phyloP scores from a whole-genome alignment of 345 rosid species.

The Rubroshorea leprosula region DNA sequence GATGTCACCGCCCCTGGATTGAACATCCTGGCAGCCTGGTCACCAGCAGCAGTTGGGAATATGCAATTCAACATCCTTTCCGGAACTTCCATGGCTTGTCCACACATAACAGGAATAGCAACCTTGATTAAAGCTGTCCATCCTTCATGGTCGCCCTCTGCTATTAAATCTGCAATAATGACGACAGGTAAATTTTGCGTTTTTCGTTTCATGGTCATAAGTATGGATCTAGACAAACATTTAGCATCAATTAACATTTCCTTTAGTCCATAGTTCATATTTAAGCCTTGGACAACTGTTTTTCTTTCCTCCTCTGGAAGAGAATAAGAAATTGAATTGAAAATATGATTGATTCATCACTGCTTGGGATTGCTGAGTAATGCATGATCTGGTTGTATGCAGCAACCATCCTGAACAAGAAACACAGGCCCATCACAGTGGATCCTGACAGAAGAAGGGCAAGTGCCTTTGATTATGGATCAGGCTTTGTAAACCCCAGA shows the following conservation, averaged over 20 bases:
- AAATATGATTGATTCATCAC: no score
- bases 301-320: no score
- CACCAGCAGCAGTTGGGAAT: slow-evolving; percentile 41
- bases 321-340: no score
- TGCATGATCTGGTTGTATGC: slow-evolving; percentile 18
- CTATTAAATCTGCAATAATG: slow-evolving; percentile 4
- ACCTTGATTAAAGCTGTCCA: slow-evolving; percentile 49
- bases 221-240: not conserved
- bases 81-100: slow-evolving; percentile 76
- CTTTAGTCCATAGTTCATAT: no score
- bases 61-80: slow-evolving; percentile 46
- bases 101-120: slow-evolving; percentile 63
- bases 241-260: not conserved
- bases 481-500: slow-evolving; percentile 45
- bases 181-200: slow-evolving; percentile 1
- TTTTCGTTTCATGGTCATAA: no score
- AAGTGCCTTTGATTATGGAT: slow-evolving; percentile 43
- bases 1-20: slow-evolving; percentile 54
- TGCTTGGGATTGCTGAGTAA: no score
- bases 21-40: slow-evolving; percentile 60
- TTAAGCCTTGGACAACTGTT: no score
- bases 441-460: slow-evolving; percentile 47
- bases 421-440: slow-evolving; percentile 30
- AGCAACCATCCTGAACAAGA: slow-evolving; percentile 38
- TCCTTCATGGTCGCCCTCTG: slow-evolving; percentile 37